Conservation (phyloP, 1,284 basidiomycete species). For the Ustilago sp. region DNA sequence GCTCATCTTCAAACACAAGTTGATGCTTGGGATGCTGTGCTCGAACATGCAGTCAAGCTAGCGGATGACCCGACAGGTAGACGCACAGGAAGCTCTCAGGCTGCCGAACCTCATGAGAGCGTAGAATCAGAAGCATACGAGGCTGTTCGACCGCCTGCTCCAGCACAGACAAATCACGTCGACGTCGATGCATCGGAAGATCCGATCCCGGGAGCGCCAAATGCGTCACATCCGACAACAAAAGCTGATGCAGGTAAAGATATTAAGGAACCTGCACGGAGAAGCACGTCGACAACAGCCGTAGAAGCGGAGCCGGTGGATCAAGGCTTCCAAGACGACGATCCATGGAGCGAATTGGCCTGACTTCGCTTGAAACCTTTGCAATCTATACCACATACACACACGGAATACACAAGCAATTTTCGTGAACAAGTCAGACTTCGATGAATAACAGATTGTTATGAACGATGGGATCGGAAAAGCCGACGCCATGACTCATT, state of each 20-base stretch:
- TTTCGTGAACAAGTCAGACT: neutral
- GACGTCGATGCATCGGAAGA: neutral
- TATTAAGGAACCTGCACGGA: neutral
- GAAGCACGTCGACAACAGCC: neutral
- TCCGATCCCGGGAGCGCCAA: neutral
- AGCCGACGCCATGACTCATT: neutral
- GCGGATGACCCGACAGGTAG: neutral
- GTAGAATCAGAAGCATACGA: neutral
- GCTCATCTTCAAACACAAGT: slow-evolving; percentile 32
- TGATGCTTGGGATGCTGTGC: slow-evolving; percentile 30
- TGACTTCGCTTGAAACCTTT: neutral
- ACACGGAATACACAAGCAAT: neutral
- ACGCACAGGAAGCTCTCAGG: too few species aligned
- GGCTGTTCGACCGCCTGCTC: neutral
- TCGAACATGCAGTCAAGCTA: slow-evolving; percentile 10
- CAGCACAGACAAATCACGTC: neutral
- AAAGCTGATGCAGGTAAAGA: neutral
- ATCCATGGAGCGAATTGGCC: slow-evolving; percentile 40
- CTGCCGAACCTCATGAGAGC: neutral
- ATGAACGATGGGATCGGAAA: neutral
- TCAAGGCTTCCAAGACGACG: slow-evolving; percentile 36
- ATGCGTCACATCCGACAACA: neutral
- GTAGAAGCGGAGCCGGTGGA: neutral
- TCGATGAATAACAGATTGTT: neutral
- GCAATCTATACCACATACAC: neutral